Evolutionary conservation across 768 basidiomycete genomes (phyloP), one percentile per base, ranked within the genome.

Genomic region (Harrya chromipes): DNA sequence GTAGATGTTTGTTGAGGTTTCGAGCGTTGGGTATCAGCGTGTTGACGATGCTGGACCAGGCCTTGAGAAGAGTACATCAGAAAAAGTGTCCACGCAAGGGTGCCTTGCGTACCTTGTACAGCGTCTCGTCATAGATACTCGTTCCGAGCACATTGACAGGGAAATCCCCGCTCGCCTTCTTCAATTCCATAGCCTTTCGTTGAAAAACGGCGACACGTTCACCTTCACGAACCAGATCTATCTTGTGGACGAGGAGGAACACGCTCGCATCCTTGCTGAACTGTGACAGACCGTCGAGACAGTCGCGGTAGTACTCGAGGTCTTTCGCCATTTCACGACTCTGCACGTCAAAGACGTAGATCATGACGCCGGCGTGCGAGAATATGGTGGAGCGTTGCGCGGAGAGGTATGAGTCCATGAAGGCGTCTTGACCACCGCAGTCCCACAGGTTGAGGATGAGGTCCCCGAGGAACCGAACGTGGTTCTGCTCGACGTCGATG

Each of bases 271-370:
- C 86, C 12, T 85, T 84, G 67, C 87, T 90, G 62, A 80, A 85
- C 61, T 84, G 82, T 40, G 80, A 74, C 26, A 98, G 72, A 4
- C 92, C 89, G 4, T 86, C 83, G 43, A 99, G 76, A 69, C 94
- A 97, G 52, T 94, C 89, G 38, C 84, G 83, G 67, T 93, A 98
- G 70, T 97, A 98, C 63, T 85, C 82, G 24, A 94, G 73, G 71
- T 98, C 97, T 69, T 89, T 89, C 56, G 68, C 69, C 77, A 84
- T 84, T 63, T 94, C 92, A 35, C 84, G 80, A 36, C 86, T 83
- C 59, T 93, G 94, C 47, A 94, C 87, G 66, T 98, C 97, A 56
- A 99, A 98, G 11, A 99, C 97, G 71, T 99, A 99, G 61, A 99
- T 98, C 71, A 98, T 82, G 50, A 98, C 91, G 23, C 91, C 93